Evolutionary conservation across 108 stramenopile genomes (phyloP), one percentile per base, ranked within the genome.

Genomic region (Fragilariopsis cylindrus): DNA sequence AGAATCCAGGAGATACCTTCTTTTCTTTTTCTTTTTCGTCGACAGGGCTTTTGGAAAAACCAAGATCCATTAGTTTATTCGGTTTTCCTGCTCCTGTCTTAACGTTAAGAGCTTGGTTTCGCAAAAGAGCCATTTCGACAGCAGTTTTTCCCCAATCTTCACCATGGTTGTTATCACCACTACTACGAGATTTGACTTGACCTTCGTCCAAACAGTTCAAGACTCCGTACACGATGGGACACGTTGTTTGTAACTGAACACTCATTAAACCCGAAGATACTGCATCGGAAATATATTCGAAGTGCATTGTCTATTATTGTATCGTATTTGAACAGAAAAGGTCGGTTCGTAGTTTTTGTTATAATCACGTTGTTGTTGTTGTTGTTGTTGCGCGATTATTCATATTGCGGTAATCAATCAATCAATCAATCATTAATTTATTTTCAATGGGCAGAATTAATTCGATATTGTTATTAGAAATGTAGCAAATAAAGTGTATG

Each of bases 221-320:
- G 13, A 94, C 96, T 16, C 99, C 99, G 78, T 97, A 98, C 41
- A 98, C 87, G 66, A 88, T 73, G 1, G 98, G 98, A 5, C 82
- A 81, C 30, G 69, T 71, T 1, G 96, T 96, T 68, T 90, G 85
- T 60, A 98, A 74, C 44, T 87, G 88, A 12, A 98, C 98, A 76
- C 85, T 91, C 98, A 98, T 99, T 67, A 99, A 82, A 13, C 98
- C 99, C 66, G 85, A 84, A 53, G 96, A 73, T 9, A 94, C 95
- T 53, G 97, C 88, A 42, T 97, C 95, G 62, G 91, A 84, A 81
- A 99, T 99, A 84, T 98, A 98, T 88, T 99, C 99, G 76, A 98
- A 99, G 77, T 99, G 99, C 84, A 94, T 87, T 30, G 99, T 99
- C 21, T 80, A 40, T 41, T 3, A 15, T 53, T 53, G 52, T 53